These are phyloP conservation scores for Arachis monticola DNA, from an alignment of 331 rosid species.

Conservation along the genomic window DNA sequence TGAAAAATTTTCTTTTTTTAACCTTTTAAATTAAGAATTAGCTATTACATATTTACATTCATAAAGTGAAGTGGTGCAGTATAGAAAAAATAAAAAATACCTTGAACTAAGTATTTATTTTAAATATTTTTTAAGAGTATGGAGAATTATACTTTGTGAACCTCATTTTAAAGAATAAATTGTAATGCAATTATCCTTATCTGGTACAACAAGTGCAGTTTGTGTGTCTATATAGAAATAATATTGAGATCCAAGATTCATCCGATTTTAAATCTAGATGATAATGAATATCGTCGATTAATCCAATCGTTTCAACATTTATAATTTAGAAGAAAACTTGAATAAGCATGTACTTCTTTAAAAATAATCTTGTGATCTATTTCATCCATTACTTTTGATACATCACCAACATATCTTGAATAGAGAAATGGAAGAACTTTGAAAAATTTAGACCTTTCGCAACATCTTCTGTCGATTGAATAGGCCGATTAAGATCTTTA, in stretches of 20 bases:
- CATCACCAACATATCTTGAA: constrained; percentile 78
- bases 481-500: constrained; percentile 69
- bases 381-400: constrained; percentile 82
- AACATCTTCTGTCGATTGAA: constrained; percentile 84
- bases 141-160: too few species aligned
- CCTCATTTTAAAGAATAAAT: constrained; percentile 63
- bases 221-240: constrained; percentile 96
- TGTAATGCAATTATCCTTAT: constrained; percentile 88
- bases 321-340: constrained; percentile 29
- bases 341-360: constrained; percentile 58
- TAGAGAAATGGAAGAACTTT: constrained; percentile 69
- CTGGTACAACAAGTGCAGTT: constrained; percentile 93
- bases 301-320: constrained; percentile 14
- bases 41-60: too few species aligned
- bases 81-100: too few species aligned
- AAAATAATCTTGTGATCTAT: constrained; percentile 79
- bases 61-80: too few species aligned
- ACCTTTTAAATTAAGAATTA: too few species aligned
- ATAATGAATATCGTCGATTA: constrained; percentile 25
- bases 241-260: constrained; percentile 92
- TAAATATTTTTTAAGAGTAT: too few species aligned
- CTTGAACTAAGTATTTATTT: too few species aligned
- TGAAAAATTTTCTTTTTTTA: too few species aligned
- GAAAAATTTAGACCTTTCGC: constrained; percentile 68
- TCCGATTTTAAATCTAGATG: constrained; percentile 51